phyloP scores from a whole-genome alignment of 345 rosid species.

The Populus simonii region DNA sequence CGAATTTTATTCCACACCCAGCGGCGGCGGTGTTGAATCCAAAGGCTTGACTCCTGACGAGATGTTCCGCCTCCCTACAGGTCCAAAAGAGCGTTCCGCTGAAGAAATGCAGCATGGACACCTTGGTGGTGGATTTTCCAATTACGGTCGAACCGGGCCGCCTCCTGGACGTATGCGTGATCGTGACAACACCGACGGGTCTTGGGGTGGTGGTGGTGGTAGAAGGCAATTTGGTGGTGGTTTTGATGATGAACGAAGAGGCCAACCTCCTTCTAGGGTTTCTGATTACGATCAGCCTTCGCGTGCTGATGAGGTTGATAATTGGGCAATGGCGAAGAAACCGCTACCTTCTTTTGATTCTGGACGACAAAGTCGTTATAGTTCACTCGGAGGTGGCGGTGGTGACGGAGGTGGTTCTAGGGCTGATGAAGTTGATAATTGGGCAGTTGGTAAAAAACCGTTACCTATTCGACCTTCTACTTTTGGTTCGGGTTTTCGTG shows the following conservation, averaged over 20 bases:
- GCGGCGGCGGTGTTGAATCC: slow-evolving; percentile 16
- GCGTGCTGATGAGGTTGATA: slow-evolving; percentile 88
- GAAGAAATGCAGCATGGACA: slow-evolving; percentile 86
- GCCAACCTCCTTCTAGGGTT: slow-evolving; percentile 62
- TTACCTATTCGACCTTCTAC: slow-evolving; percentile 49
- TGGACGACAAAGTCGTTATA: slow-evolving; percentile 53
- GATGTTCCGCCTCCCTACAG: slow-evolving; percentile 80
- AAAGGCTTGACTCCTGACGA: slow-evolving; percentile 69
- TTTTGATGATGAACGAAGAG: slow-evolving; percentile 76
- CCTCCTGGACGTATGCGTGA: slow-evolving; percentile 37
- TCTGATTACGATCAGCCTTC: slow-evolving; percentile 76
- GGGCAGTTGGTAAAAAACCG: slow-evolving; percentile 62
- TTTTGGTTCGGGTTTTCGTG: slow-evolving; percentile 64
- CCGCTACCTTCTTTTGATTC: slow-evolving; percentile 52
- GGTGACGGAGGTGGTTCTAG: slow-evolving; percentile 54
- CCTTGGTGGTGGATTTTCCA: slow-evolving; percentile 77
- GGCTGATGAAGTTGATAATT: slow-evolving; percentile 82
- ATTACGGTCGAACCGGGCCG: slow-evolving; percentile 51
- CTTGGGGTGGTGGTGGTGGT: slow-evolving; percentile 55
- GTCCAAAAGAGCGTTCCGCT: slow-evolving; percentile 85
- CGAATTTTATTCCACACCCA: slow-evolving; percentile 45
- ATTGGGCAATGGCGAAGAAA: slow-evolving; percentile 79
- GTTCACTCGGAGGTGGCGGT: slow-evolving; percentile 48
- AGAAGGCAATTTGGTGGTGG: slow-evolving; percentile 76
- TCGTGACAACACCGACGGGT: slow-evolving; percentile 48